Conservation (phyloP, 257 asterid genomes). For the Primulina eburnea region DNA sequence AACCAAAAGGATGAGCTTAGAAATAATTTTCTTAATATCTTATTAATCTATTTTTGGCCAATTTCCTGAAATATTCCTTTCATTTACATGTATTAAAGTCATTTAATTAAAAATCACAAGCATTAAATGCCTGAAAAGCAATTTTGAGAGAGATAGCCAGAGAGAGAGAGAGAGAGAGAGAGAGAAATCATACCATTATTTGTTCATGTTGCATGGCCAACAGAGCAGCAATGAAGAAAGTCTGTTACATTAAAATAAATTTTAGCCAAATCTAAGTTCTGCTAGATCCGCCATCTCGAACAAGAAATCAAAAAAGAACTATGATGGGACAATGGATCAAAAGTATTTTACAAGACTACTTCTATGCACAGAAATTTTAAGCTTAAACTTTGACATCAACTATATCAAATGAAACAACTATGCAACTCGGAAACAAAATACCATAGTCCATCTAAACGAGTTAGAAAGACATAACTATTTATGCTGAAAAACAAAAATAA, state of each 20-base stretch:
- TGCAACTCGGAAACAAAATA: not conserved
- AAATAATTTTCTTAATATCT: too few species aligned
- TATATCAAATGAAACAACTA: not conserved
- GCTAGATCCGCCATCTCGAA: slow-evolving; percentile 10
- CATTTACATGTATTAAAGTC: too few species aligned
- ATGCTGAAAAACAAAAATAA: too few species aligned
- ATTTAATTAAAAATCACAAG: not conserved
- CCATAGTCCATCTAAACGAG: not conserved
- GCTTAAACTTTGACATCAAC: not conserved
- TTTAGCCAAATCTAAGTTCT: slow-evolving; percentile 15
- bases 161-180: not conserved
- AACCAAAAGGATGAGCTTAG: not conserved
- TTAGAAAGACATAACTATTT: not conserved
- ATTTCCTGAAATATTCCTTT: too few species aligned
- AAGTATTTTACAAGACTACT: not conserved
- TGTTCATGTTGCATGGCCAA: slow-evolving; percentile 74
- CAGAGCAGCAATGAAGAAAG: slow-evolving; percentile 78
- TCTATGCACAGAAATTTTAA: not conserved
- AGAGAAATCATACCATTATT: slow-evolving; percentile 50
- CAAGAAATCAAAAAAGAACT: not conserved
- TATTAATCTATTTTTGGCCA: too few species aligned
- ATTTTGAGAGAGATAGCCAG: not conserved
- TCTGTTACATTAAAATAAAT: slow-evolving; percentile 42
- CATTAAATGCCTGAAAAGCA: not conserved
- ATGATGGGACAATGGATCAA: not conserved